Evolutionary conservation across 1,284 basidiomycete species (phyloP).

Genomic region (Fereydounia khargensis): DNA sequence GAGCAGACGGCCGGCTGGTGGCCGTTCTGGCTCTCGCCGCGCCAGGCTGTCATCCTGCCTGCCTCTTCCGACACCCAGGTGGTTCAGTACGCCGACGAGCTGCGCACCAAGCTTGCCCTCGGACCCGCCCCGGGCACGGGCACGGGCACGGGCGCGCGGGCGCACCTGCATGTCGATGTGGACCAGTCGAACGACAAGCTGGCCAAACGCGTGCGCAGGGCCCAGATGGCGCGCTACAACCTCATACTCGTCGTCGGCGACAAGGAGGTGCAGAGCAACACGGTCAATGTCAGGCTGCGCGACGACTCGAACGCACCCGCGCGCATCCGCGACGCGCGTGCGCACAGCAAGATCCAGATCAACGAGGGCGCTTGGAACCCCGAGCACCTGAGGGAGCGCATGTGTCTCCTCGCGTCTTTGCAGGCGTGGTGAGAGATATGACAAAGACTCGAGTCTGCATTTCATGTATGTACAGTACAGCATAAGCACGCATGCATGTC

Average conservation of each 20-base stretch:
- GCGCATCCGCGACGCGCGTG: neutral
- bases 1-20: slow-evolving; percentile 51
- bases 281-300: slow-evolving; percentile 39
- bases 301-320: slow-evolving; percentile 19
- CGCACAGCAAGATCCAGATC: neutral
- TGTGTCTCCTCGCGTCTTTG: neutral
- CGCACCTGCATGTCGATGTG: slow-evolving; percentile 47
- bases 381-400: neutral
- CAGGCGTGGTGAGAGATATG: neutral
- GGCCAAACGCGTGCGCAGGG: slow-evolving; percentile 40
- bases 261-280: slow-evolving; percentile 33
- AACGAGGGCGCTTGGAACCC: no score
- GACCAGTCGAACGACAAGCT: slow-evolving; percentile 45
- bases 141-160: neutral
- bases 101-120: slow-evolving; percentile 23
- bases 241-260: slow-evolving; percentile 51
- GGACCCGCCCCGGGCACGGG: slow-evolving; percentile 6
- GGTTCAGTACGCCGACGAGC: slow-evolving; percentile 16
- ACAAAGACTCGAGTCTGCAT: no score
- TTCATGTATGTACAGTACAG: no score
- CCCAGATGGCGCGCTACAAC: slow-evolving; percentile 42
- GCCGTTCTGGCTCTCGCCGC: slow-evolving; percentile 53
- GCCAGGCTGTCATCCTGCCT: slow-evolving; percentile 49
- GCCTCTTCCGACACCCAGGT: slow-evolving; percentile 13
- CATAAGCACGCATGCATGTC: no score